Conservation (phyloP, 164 flowering plant species). For the Umbellularia californica region DNA sequence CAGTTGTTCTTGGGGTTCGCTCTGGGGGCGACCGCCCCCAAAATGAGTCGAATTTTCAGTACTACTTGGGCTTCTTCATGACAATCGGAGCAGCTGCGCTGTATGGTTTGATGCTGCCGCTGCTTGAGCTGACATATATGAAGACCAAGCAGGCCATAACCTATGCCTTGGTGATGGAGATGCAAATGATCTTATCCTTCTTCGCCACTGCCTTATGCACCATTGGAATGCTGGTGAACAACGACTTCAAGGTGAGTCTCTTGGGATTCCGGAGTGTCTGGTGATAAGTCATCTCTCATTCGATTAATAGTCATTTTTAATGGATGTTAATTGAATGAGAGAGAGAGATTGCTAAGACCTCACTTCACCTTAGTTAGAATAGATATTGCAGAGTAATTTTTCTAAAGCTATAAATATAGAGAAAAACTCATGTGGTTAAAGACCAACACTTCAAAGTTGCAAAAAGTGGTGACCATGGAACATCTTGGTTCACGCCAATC, state of each 20-base stretch:
- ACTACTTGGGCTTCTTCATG: conserved; percentile 38
- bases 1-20: conserved; percentile 41
- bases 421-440: too few species aligned
- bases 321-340: too few species aligned
- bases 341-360: too few species aligned
- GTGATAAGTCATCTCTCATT: neutral
- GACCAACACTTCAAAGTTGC: too few species aligned
- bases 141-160: conserved; percentile 33
- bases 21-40: conserved; percentile 32
- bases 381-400: too few species aligned
- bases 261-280: neutral
- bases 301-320: too few species aligned
- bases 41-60: conserved; percentile 21
- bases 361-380: too few species aligned
- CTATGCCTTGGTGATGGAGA: conserved; percentile 45
- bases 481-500: too few species aligned
- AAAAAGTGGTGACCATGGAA: too few species aligned
- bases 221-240: conserved; percentile 45
- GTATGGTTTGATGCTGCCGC: conserved; percentile 44
- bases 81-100: conserved; percentile 44
- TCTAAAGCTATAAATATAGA: too few species aligned
- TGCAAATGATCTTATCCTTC: conserved; percentile 37
- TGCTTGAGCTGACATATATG: conserved; percentile 42
- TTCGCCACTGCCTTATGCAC: conserved; percentile 44
- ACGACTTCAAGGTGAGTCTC: conserved; percentile 42